phyloP scores from a whole-genome alignment of 805 yeast genomes.

The Middelhovenomyces tepae region DNA sequence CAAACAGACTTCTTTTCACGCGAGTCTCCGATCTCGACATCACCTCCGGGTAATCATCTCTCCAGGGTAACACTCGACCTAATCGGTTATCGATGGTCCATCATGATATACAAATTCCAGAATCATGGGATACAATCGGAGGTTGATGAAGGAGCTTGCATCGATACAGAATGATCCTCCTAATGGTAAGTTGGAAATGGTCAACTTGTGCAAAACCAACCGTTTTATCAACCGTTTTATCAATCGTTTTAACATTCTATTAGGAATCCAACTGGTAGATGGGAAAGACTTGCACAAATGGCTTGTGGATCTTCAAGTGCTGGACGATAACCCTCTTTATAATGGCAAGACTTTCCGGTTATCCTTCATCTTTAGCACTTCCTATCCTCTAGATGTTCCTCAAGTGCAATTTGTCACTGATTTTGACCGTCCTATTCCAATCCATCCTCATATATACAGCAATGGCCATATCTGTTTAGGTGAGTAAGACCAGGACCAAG shows the following conservation, averaged over 20 bases:
- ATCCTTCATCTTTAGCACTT: slow-evolving; percentile 33
- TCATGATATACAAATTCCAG: too few species aligned
- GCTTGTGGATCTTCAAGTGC: slow-evolving; percentile 32
- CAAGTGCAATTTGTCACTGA: slow-evolving; percentile 41
- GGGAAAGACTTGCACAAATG: slow-evolving; percentile 29
- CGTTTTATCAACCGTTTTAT: neutral
- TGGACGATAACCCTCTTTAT: slow-evolving; percentile 32
- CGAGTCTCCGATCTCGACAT: too few species aligned
- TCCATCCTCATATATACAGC: slow-evolving; percentile 67
- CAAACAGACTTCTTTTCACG: too few species aligned
- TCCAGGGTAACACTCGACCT: too few species aligned
- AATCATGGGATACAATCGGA: too few species aligned
- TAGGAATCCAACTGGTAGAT: slow-evolving; percentile 25
- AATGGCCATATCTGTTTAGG: slow-evolving; percentile 75
- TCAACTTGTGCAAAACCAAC: too few species aligned
- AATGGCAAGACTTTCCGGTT: slow-evolving; percentile 33
- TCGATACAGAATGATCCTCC: slow-evolving; percentile 11
- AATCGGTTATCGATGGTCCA: too few species aligned
- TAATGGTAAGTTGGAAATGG: slow-evolving; percentile 7
- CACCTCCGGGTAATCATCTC: too few species aligned
- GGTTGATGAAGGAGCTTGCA: slow-evolving; percentile 14
- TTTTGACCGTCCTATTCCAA: slow-evolving; percentile 36
- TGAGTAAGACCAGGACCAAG: too few species aligned
- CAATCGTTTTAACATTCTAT: slow-evolving; percentile 1
- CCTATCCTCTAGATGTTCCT: slow-evolving; percentile 54